Conservation (phyloP, 2,329 filamentous ascomycete genomes). For the Hyphodiscus sp. region DNA sequence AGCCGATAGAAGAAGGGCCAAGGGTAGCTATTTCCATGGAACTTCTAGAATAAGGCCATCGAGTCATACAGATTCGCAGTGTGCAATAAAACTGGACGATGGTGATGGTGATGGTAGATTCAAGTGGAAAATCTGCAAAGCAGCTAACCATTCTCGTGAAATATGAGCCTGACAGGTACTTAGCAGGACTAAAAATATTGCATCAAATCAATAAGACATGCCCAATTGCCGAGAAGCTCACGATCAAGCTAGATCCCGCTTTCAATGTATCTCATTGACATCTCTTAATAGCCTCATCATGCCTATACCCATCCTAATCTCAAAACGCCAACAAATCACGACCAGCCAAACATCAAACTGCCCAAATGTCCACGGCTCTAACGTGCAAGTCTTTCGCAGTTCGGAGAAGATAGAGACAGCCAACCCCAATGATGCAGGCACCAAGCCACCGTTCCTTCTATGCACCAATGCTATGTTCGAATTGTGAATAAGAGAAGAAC, state of each 20-base stretch:
- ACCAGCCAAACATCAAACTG: conserved; percentile 1
- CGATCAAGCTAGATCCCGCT: not conserved
- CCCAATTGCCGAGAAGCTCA: not conserved
- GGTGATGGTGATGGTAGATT: not conserved
- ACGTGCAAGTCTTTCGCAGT: conserved; percentile 9
- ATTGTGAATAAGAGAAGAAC: not conserved
- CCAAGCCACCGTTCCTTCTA: conserved; percentile 9
- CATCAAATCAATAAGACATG: not conserved
- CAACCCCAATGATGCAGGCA: conserved; percentile 9
- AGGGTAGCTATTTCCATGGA: not conserved
- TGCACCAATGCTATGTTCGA: conserved; percentile 2
- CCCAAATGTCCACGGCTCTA: conserved; percentile 6
- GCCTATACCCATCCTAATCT: conserved; percentile 6
- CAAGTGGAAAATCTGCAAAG: not conserved
- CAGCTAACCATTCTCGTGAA: not conserved
- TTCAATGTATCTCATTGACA: conserved; percentile 13
- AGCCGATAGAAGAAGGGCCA: not conserved
- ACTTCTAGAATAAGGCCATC: not conserved
- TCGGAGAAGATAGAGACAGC: conserved; percentile 8
- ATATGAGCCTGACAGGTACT: not conserved
- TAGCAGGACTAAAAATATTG: not conserved
- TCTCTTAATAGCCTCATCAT: conserved; percentile 11
- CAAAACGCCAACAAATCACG: conserved; percentile 11
- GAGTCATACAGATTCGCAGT: not conserved
- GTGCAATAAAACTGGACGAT: not conserved